Conservation (phyloP, 1,284 basidiomycete genomes). For the Irpex rosettiformis region DNA sequence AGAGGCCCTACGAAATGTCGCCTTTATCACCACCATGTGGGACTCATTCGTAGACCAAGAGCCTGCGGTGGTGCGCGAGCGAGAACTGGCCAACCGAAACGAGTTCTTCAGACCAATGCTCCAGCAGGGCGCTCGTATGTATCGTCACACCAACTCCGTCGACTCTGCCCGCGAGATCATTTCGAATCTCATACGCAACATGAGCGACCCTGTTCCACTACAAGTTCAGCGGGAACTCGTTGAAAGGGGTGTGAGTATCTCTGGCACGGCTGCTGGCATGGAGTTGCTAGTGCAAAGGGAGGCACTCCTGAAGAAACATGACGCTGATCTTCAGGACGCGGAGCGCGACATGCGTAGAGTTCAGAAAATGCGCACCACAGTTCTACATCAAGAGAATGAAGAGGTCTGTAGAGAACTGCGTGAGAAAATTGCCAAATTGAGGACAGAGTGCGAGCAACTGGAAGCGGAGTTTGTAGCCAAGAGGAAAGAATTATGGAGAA, state of each 20-base stretch:
- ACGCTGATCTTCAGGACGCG: constrained; percentile 4
- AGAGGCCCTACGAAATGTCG: constrained; percentile 39
- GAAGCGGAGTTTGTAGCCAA: neutral
- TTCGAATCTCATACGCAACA: neutral
- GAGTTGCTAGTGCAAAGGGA: constrained; percentile 7
- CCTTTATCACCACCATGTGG: constrained; percentile 53
- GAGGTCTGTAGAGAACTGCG: constrained; percentile 3
- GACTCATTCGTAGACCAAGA: constrained; percentile 29
- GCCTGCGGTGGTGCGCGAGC: constrained; percentile 8
- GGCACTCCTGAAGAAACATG: constrained; percentile 3
- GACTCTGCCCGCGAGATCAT: constrained; percentile 10
- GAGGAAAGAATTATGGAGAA: neutral
- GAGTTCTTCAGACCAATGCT: constrained; percentile 15
- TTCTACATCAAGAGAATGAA: constrained; percentile 1
- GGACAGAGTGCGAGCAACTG: constrained; percentile 1
- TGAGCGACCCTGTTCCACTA: constrained; percentile 6
- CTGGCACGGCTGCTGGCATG: constrained; percentile 11
- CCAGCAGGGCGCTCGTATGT: constrained; percentile 9
- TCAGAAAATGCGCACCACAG: neutral
- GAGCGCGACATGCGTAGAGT: constrained; percentile 6
- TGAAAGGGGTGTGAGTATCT: constrained; percentile 8
- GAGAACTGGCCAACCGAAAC: constrained; percentile 10
- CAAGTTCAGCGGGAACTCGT: constrained; percentile 15
- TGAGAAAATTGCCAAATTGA: neutral
- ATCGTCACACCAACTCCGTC: constrained; percentile 7